A percentile compares a stretch with the other conserved stretches of the same genome.
These are phyloP conservation scores for Cryoendolithus antarcticus DNA, from an alignment of 2,329 filamentous ascomycete genomes.

Conservation along the genomic window DNA sequence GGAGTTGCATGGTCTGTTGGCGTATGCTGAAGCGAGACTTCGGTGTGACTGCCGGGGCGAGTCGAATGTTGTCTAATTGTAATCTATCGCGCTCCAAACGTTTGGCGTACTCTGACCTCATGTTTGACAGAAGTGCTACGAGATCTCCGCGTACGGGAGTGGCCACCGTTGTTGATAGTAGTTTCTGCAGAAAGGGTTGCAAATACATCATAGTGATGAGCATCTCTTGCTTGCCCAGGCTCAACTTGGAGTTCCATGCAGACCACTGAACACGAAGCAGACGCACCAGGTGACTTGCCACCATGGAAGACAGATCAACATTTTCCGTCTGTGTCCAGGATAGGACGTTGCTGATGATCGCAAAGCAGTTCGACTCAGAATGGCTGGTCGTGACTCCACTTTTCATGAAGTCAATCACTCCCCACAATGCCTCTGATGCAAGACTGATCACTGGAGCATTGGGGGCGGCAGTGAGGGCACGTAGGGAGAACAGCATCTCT, in stretches of 20 bases:
- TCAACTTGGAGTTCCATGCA: constrained; percentile 11
- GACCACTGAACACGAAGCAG: constrained; percentile 64
- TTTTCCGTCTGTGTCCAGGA: constrained; percentile 56
- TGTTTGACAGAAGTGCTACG: constrained; percentile 53
- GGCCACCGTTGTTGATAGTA: constrained; percentile 16
- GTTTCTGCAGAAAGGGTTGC: constrained; percentile 27
- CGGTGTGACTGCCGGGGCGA: too few species aligned
- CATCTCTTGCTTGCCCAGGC: constrained; percentile 53
- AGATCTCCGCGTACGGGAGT: constrained; percentile 28
- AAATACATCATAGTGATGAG: constrained; percentile 58
- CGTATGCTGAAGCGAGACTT: too few species aligned
- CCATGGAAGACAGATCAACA: constrained; percentile 46
- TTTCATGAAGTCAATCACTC: constrained; percentile 40
- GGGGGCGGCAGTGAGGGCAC: constrained; percentile 17
- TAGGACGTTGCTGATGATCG: constrained; percentile 60
- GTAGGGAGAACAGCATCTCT: constrained; percentile 19
- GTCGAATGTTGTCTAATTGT: constrained; percentile 60
- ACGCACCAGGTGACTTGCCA: constrained; percentile 53
- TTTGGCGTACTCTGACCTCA: constrained; percentile 69
- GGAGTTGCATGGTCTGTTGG: constrained; percentile 11
- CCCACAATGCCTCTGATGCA: constrained; percentile 9
- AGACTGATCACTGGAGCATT: constrained; percentile 17
- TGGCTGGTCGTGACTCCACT: constrained; percentile 40
- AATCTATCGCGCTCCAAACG: constrained; percentile 60
- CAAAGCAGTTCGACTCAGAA: constrained; percentile 55